These are phyloP conservation scores for Rhinocladiella mackenziei DNA, from an alignment of 2,329 filamentous ascomycete species.

Conservation along the genomic window DNA sequence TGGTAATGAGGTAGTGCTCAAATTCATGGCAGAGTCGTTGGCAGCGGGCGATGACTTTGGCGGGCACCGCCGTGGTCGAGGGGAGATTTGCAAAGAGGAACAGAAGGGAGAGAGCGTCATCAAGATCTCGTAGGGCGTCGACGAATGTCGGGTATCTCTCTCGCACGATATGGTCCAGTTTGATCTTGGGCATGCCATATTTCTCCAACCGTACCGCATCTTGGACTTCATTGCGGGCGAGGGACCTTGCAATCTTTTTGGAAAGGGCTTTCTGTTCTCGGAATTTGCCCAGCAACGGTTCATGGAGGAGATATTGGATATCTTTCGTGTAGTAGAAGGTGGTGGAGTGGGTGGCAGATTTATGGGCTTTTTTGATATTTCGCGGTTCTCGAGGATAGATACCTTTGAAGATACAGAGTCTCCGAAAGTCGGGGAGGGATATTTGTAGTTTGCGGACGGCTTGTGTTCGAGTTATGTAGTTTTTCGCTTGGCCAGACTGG, in stretches of 20 bases:
- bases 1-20: slow-evolving; percentile 93
- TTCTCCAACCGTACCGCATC: slow-evolving; percentile 88
- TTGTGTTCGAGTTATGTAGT: slow-evolving; percentile 96
- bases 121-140: slow-evolving; percentile 87
- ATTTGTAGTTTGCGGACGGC: slow-evolving; percentile 97
- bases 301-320: slow-evolving; percentile 96
- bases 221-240: slow-evolving; percentile 84
- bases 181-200: slow-evolving; percentile 83
- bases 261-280: slow-evolving; percentile 93
- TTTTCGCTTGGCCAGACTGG: slow-evolving; percentile 87
- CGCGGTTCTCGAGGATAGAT: slow-evolving; percentile 97
- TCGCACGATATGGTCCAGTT: slow-evolving; percentile 93
- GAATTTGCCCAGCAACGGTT: slow-evolving; percentile 90
- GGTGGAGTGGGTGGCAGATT: slow-evolving; percentile 81
- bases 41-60: slow-evolving; percentile 93
- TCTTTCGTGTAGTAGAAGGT: slow-evolving; percentile 94
- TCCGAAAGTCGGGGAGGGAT: slow-evolving; percentile 92
- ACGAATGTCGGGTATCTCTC: slow-evolving; percentile 97
- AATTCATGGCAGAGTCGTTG: slow-evolving; percentile 92
- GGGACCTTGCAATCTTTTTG: slow-evolving; percentile 92
- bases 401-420: slow-evolving; percentile 99
- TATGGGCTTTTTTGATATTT: slow-evolving; percentile 94
- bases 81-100: slow-evolving; percentile 97
- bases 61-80: slow-evolving; percentile 80
- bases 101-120: slow-evolving; percentile 94